Conservation (phyloP, 257 asterid species). For the Solanum arcanum region DNA sequence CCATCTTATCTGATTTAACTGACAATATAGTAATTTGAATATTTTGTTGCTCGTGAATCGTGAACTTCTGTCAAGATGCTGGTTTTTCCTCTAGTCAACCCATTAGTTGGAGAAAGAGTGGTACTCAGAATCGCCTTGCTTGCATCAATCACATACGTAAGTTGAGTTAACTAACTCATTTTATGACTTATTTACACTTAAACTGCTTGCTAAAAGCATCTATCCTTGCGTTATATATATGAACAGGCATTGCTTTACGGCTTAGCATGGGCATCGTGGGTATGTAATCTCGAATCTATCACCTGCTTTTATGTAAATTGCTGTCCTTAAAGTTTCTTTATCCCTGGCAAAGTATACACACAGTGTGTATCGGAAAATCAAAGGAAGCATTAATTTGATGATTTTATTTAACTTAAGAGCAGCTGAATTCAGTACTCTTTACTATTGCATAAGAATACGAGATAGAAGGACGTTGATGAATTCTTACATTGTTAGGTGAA, state of each 20-base stretch:
- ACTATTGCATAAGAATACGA: background rate
- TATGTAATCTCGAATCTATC: conserved; percentile 7
- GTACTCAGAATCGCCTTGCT: conserved; percentile 67
- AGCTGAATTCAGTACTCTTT: background rate
- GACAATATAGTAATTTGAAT: background rate
- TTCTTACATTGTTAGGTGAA: background rate
- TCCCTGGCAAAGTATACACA: background rate
- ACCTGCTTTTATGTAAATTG: background rate
- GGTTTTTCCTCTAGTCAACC: conserved; percentile 71
- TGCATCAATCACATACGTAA: conserved; percentile 64
- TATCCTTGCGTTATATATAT: background rate
- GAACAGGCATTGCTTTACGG: conserved; percentile 78
- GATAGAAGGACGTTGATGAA: background rate
- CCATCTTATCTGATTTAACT: background rate
- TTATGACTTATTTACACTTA: background rate
- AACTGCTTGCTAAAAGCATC: background rate
- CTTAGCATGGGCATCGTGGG: conserved; percentile 98
- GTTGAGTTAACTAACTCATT: conserved; percentile 8
- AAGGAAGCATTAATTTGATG: background rate
- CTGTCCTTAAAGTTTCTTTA: background rate
- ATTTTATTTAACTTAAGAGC: background rate
- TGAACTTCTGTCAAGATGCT: conserved; percentile 31
- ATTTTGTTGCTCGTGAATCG: background rate
- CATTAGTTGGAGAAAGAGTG: conserved; percentile 68
- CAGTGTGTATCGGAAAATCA: background rate